A percentile compares a stretch with the other conserved stretches of the same genome.
These are phyloP conservation scores for Exophiala lecanii-corni DNA, from an alignment of 2,329 filamentous ascomycete species.

Conservation along the genomic window DNA sequence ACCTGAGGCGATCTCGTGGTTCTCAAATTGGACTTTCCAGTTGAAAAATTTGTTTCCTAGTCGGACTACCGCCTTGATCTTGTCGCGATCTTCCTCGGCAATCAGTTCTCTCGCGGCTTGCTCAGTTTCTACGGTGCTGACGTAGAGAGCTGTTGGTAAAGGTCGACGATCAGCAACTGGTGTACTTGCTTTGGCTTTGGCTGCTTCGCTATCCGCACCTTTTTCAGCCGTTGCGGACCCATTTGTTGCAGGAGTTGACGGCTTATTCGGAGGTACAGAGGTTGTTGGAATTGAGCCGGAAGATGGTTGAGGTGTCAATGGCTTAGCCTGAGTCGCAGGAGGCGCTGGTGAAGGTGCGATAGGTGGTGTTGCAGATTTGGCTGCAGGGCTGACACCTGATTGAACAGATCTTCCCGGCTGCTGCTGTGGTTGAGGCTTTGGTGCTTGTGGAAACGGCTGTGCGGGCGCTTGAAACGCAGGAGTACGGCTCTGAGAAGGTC, in stretches of 20 bases:
- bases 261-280: conserved; percentile 33
- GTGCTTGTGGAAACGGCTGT: conserved; percentile 33
- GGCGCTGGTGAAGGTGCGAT: conserved; percentile 37
- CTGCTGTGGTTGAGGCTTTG: conserved; percentile 30
- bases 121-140: conserved; percentile 78
- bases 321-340: conserved; percentile 46
- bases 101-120: conserved; percentile 81
- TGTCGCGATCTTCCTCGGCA: conserved; percentile 72
- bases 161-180: conserved; percentile 52
- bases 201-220: conserved; percentile 37
- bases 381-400: conserved; percentile 9
- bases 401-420: conserved; percentile 31
- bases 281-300: conserved; percentile 28
- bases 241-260: conserved; percentile 43
- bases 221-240: conserved; percentile 45
- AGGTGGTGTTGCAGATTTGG: conserved; percentile 27
- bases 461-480: conserved; percentile 40
- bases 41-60: conserved; percentile 65
- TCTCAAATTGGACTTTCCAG: conserved; percentile 83
- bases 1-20: conserved; percentile 70
- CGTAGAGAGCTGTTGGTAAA: conserved; percentile 74
- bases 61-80: conserved; percentile 69
- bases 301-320: conserved; percentile 46
- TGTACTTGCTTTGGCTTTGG: conserved; percentile 57
- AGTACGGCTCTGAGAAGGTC: conserved; percentile 34